Evolutionary conservation across 2,329 filamentous ascomycete genomes (phyloP).

Genomic region (Fonsecaea pugnacius): DNA sequence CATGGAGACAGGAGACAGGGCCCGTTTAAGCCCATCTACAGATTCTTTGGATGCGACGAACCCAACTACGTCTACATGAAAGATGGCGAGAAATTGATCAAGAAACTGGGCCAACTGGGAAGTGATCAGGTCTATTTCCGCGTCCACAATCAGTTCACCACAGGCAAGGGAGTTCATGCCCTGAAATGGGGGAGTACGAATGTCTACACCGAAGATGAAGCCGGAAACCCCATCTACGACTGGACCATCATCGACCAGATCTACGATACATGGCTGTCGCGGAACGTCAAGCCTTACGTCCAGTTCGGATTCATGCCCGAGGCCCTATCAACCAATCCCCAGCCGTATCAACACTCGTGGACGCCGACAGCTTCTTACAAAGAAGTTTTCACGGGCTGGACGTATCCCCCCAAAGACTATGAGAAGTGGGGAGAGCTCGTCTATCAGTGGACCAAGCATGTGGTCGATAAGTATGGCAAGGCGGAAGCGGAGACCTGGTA

Average conservation of each 20-base stretch:
- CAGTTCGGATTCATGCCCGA: conserved; percentile 14
- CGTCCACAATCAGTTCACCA: conserved; percentile 4
- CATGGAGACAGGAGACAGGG: not conserved
- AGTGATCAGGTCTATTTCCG: conserved; percentile 6
- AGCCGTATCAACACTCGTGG: conserved; percentile 15
- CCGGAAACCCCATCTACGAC: conserved; percentile 5
- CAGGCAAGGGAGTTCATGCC: conserved; percentile 4
- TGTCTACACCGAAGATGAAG: conserved; percentile 8
- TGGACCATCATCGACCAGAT: conserved; percentile 15
- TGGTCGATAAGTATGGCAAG: conserved; percentile 5
- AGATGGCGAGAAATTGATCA: conserved; percentile 5
- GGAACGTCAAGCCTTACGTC: conserved; percentile 9
- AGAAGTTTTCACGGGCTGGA: conserved; percentile 12
- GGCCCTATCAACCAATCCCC: conserved; percentile 1
- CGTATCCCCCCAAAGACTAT: conserved; percentile 14
- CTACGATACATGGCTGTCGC: conserved; percentile 6
- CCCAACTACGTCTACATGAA: conserved; percentile 14
- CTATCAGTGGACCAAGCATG: conserved; percentile 13
- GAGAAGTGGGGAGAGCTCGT: conserved; percentile 8
- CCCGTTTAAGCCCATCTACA: not conserved
- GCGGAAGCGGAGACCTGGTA: conserved; percentile 4
- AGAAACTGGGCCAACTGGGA: conserved; percentile 3
- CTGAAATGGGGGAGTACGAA: conserved; percentile 16
- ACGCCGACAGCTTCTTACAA: not conserved
- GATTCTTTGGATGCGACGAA: conserved; percentile 10